These are phyloP conservation scores for Aspergillus pseudoterreus DNA, from an alignment of 2,329 filamentous ascomycete species.

Conservation along the genomic window DNA sequence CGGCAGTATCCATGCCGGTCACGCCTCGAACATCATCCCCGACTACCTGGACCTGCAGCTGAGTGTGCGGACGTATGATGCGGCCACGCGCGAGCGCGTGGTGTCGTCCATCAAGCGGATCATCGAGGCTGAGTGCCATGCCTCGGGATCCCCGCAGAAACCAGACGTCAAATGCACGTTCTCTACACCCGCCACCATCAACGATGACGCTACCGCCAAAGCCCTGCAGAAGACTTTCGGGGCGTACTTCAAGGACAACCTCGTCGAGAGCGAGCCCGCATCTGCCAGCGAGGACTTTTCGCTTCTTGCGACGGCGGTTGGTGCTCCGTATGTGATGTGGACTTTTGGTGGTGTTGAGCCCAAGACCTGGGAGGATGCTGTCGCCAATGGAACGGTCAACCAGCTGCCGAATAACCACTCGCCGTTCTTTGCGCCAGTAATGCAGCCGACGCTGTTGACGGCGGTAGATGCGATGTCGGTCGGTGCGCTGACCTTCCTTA, in stretches of 20 bases:
- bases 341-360: conserved; percentile 53
- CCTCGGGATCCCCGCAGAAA: conserved; percentile 41
- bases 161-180: conserved; percentile 43
- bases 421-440: conserved; percentile 54
- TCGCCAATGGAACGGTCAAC: conserved; percentile 43
- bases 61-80: conserved; percentile 37
- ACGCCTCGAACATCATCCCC: conserved; percentile 45
- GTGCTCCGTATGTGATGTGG: conserved; percentile 53
- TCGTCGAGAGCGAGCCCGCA: conserved; percentile 39
- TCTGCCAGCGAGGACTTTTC: conserved; percentile 57
- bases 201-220: conserved; percentile 45
- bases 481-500: conserved; percentile 44
- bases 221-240: conserved; percentile 44
- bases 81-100: conserved; percentile 31
- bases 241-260: conserved; percentile 42
- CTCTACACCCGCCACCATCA: conserved; percentile 50
- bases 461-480: conserved; percentile 51
- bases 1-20: conserved; percentile 42
- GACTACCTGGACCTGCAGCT: conserved; percentile 41
- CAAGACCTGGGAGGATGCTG: conserved; percentile 47
- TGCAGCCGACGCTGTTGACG: conserved; percentile 53
- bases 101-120: conserved; percentile 38
- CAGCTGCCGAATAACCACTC: conserved; percentile 57
- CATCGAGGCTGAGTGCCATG: conserved; percentile 53
- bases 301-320: conserved; percentile 49